These are phyloP conservation scores for Dichomitus squalens DNA, from an alignment of 1,284 basidiomycete genomes.

Conservation along the genomic window DNA sequence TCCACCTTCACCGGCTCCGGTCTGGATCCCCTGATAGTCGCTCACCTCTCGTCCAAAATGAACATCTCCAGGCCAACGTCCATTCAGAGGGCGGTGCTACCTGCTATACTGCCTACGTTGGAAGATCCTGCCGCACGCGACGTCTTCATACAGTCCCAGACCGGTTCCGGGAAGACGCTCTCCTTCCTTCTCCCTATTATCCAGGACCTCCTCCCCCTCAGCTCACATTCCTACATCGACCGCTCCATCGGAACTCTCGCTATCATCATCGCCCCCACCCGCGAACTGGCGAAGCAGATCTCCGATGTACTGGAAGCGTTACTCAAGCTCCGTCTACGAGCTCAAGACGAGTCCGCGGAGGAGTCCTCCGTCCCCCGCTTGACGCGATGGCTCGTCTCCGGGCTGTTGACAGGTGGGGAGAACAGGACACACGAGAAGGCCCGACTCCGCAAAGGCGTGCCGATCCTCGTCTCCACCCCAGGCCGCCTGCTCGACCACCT, in stretches of 20 bases:
- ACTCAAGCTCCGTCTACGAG: conserved; percentile 76
- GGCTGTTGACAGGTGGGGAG: conserved; percentile 83
- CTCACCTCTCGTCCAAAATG: conserved; percentile 85
- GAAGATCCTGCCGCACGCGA: conserved; percentile 59
- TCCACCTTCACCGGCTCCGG: conserved; percentile 79
- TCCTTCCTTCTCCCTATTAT: conserved; percentile 95
- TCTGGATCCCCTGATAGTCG: conserved; percentile 79
- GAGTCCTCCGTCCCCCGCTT: conserved; percentile 54
- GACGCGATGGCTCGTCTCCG: conserved; percentile 94
- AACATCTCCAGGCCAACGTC: conserved; percentile 86
- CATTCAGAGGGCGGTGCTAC: conserved; percentile 85
- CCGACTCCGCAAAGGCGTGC: conserved; percentile 70
- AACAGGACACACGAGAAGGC: conserved; percentile 78
- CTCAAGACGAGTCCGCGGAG: conserved; percentile 54
- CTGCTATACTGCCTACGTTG: conserved; percentile 62
- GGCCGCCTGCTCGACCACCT: conserved; percentile 77
- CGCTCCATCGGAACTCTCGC: conserved; percentile 88
- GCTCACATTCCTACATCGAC: conserved; percentile 87
- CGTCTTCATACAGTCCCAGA: conserved; percentile 96
- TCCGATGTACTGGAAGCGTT: conserved; percentile 68
- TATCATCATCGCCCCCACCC: conserved; percentile 92
- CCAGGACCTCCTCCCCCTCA: conserved; percentile 90
- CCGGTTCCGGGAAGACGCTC: conserved; percentile 97
- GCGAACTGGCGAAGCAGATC: conserved; percentile 95
- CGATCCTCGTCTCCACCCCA: conserved; percentile 73